Percentiles rank a stretch among this genome's conserved stretches.
phyloP scores from a whole-genome alignment of 129 eudicot genomes.

The Pseudognaphalium luteoalbum region DNA sequence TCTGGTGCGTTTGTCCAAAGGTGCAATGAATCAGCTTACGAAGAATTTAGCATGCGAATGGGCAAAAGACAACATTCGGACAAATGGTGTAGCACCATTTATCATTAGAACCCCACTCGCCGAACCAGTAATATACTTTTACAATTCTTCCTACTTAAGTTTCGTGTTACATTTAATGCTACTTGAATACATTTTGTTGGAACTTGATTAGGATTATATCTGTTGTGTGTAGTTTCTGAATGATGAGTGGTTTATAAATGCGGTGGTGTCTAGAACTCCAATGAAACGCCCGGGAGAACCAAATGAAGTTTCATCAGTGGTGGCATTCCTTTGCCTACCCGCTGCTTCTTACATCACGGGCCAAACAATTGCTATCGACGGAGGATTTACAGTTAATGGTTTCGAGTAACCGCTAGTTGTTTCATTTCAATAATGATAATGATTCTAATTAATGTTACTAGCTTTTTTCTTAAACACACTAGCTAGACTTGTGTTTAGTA shows the following conservation, averaged over 20 bases:
- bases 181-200: background rate
- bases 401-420: slow-evolving; percentile 28
- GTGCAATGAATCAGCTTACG: slow-evolving; percentile 82
- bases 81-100: slow-evolving; percentile 79
- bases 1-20: slow-evolving; percentile 17
- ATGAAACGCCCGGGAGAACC: slow-evolving; percentile 62
- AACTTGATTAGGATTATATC: no score
- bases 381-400: slow-evolving; percentile 66
- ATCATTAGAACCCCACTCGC: slow-evolving; percentile 63
- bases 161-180: no score
- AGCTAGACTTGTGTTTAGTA: background rate
- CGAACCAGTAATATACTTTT: slow-evolving; percentile 48
- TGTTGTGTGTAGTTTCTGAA: slow-evolving; percentile 5
- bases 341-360: slow-evolving; percentile 77
- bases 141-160: background rate
- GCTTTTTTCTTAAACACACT: background rate
- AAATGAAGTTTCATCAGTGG: slow-evolving; percentile 47
- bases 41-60: slow-evolving; percentile 87
- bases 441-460: no score
- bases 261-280: slow-evolving; percentile 59
- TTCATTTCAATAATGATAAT: background rate
- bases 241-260: slow-evolving; percentile 46
- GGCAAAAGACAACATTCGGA: slow-evolving; percentile 27
- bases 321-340: background rate
- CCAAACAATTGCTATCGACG: slow-evolving; percentile 65